These are phyloP conservation scores for Psilocybe sp. DNA, from an alignment of 768 basidiomycete genomes.

Conservation along the genomic window DNA sequence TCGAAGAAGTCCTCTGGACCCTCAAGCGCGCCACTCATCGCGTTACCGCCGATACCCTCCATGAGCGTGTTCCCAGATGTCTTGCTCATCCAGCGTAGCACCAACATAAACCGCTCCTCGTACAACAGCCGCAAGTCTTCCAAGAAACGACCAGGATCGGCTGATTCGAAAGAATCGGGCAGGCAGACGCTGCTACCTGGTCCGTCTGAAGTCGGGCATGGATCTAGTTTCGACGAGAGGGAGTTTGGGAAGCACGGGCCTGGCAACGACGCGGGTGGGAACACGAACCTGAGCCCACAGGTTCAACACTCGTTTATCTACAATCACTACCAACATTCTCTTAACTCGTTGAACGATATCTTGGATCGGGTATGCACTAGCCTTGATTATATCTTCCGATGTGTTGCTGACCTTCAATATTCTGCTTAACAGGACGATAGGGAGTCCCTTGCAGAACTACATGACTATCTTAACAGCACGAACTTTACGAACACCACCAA, in stretches of 20 bases:
- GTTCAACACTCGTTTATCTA: conserved; percentile 51
- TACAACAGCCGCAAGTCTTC: conserved; percentile 33
- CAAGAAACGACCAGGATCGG: too few relatives aligned
- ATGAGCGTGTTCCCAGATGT: neutral
- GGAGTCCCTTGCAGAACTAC: conserved; percentile 70
- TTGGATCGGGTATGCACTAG: conserved; percentile 63
- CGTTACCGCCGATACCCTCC: conserved; percentile 4
- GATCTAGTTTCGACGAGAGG: too few relatives aligned
- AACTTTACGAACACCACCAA: conserved; percentile 12
- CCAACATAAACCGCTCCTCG: conserved; percentile 51
- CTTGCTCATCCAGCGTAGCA: conserved; percentile 5
- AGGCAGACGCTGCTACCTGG: conserved; percentile 40
- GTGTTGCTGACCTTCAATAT: neutral
- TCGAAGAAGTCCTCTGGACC: neutral
- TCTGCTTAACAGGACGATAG: conserved; percentile 61
- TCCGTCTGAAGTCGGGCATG: too few relatives aligned
- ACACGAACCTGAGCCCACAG: conserved; percentile 3
- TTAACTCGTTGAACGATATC: conserved; percentile 79
- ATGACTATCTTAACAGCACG: conserved; percentile 56
- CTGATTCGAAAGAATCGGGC: conserved; percentile 66
- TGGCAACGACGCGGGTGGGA: conserved; percentile 12
- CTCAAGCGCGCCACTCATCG: neutral
- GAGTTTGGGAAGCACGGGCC: conserved; percentile 11
- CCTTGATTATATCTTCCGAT: neutral
- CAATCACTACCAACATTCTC: conserved; percentile 74